Evolutionary conservation across 2,329 filamentous ascomycete species (phyloP), one percentile per base, ranked within the genome.

Genomic region (Dactylellina leptospora): DNA sequence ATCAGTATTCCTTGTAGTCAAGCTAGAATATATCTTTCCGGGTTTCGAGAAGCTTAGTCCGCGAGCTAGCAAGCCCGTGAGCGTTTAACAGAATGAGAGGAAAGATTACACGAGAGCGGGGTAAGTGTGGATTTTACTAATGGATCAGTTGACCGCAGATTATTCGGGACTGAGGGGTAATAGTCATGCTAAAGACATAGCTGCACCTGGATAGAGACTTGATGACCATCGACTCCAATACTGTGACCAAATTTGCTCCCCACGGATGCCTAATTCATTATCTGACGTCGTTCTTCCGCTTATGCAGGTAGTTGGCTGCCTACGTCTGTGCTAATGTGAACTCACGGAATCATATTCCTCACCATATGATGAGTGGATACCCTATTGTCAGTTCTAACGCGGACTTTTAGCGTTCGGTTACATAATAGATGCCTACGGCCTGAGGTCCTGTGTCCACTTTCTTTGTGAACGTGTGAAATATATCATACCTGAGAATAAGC

Each of bases 101-200:
- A 64, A 72, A 44, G 59, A 59, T 64, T 64, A 72, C 51, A 64
- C 68, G 68, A 60, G 40, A 64, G 68, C 68, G 59, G 68, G 68
- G 68, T 72, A 71, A 36, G 58, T 20, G 9, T 20, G 13, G 13
- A 11, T 5, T 28, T 55, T 23, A 10, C 28, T 40, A 44, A 42
- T 56, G 50, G 42, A n/a, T 63, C 66, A 71, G 42, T 63, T 71
- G 66, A 71, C 58, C 18, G 51, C 59, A 38, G 16, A 54, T n/a
- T 18, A 48, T 61, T 60, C 30, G 45, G 63, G 30, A 42, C 42
- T 18, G 40, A 45, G 36, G 36, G 62, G 45, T 36, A 45, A 42
- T 22, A 20, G 30, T 38, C 33, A 47, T 33, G 30, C 48, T 23
- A 25, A 28, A 38, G 25, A 25, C 23, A n/a, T 40, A 56, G 22